These are phyloP conservation scores for Puccinia triticina DNA, from an alignment of 1,284 basidiomycete genomes.

Conservation along the genomic window DNA sequence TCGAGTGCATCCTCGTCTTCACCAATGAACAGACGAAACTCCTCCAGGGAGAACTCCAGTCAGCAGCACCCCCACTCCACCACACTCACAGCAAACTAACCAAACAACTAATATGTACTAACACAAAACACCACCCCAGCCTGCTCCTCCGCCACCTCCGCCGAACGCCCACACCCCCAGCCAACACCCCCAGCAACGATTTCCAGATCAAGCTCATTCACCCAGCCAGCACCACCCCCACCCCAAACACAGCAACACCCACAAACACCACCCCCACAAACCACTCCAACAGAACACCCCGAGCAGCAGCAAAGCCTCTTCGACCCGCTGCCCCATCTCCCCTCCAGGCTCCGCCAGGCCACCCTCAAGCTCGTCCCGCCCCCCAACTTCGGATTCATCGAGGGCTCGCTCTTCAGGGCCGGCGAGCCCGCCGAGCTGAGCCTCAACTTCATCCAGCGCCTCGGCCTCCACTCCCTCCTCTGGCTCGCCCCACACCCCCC, in stretches of 20 bases:
- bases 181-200: neutral
- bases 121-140: no score
- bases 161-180: no score
- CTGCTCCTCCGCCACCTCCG: no score
- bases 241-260: neutral
- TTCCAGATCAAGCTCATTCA: conserved; percentile 27
- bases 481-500: conserved; percentile 39
- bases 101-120: no score
- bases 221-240: neutral
- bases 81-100: no score
- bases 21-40: no score
- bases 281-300: no score
- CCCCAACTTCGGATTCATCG: conserved; percentile 43
- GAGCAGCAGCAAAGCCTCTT: conserved; percentile 11
- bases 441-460: conserved; percentile 11
- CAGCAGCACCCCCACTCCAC: no score
- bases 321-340: conserved; percentile 17
- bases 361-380: conserved; percentile 30
- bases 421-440: conserved; percentile 39
- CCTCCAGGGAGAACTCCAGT: no score
- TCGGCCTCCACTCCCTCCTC: conserved; percentile 26
- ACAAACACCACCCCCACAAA: neutral
- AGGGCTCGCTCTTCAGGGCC: conserved; percentile 15
- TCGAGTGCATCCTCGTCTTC: no score
- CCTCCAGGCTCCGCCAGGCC: conserved; percentile 18